Base-by-base conservation (phyloP, 352 stramenopile species). In the Phytophthora pistaciae region DNA sequence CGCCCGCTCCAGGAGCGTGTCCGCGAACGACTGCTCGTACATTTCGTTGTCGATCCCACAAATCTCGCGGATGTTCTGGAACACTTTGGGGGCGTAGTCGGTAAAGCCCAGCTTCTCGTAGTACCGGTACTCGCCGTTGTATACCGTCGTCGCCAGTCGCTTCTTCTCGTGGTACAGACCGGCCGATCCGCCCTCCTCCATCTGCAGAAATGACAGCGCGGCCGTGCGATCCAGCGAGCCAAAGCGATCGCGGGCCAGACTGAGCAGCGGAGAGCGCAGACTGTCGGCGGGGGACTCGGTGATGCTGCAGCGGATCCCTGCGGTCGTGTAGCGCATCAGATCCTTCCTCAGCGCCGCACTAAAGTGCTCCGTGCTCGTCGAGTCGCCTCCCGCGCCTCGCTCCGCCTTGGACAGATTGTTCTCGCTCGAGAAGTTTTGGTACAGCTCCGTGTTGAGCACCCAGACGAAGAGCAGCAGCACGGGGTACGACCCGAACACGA, bases 51-150 rank as follows among this genome's bases (percentile, higher is more conserved):
- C 85, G 48, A 95, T 87, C 21, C 87, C 90, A 53, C 86, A 94
- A 21, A 93, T 81, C 13, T 91, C 77, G 2, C 90, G 88, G 56
- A 95, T 93, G 58, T 94, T 94, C 44, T 92, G 78, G 59, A 96
- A 96, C 29, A 96, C 85, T 68, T 88, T 83, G 0, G 90, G 90
- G 11, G 90, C 90, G 60, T 95, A 96, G 71, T 96, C 90, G 20
- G 90, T 95, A 56, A 95, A 95, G 16, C 87, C 90, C 14, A 96
- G 71, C 68, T 96, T 95, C 69, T 95, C 90, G 60, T 95, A 96
- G 59, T 90, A 94, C 20, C 89, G 86, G 64, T 88, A 92, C 61
- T 94, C 86, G 38, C 80, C 78, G 65, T 95, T 94, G 68, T 93
- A 94, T 8, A 96, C 87, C 0, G 90, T 95, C 1, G 90, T 92